These are phyloP conservation scores for Rhodotorula sphaerocarpa DNA, from an alignment of 768 basidiomycete species.

Conservation along the genomic window DNA sequence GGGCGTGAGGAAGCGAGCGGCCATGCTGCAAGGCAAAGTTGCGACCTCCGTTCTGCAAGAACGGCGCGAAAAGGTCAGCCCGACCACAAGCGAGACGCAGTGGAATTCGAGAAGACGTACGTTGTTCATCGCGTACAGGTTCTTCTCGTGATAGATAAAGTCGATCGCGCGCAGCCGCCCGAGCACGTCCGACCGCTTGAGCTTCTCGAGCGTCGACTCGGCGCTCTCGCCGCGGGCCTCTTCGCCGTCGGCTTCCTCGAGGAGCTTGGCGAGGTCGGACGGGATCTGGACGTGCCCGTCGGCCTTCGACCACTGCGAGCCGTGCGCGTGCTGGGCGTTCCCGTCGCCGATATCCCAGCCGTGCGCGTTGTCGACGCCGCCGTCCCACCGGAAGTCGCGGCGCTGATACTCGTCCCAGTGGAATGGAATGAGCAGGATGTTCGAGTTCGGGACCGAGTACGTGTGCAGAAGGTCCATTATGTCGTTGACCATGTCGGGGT, in stretches of 20 bases:
- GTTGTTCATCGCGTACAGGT: conserved; percentile 42
- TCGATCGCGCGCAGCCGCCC: conserved; percentile 38
- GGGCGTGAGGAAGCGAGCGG: conserved; percentile 34
- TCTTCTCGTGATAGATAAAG: conserved; percentile 40
- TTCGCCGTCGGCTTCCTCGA: conserved; percentile 33
- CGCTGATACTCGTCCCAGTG: conserved; percentile 38
- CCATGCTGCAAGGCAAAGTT: conserved; percentile 40
- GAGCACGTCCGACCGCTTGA: conserved; percentile 20
- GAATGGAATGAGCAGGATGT: conserved; percentile 39
- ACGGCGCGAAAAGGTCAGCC: too few relatives aligned
- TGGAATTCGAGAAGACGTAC: conserved; percentile 12
- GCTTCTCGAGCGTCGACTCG: neutral
- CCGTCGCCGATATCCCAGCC: conserved; percentile 36
- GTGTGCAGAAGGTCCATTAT: conserved; percentile 36
- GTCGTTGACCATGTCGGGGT: conserved; percentile 29
- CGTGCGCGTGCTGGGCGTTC: neutral
- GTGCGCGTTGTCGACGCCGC: conserved; percentile 30
- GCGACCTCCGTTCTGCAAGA: conserved; percentile 39
- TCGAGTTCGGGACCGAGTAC: conserved; percentile 33
- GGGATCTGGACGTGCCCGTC: neutral
- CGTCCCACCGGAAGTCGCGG: conserved; percentile 38
- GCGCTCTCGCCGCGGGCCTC: conserved; percentile 2
- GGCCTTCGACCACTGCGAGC: conserved; percentile 1
- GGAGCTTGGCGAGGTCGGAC: conserved; percentile 12
- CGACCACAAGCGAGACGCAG: too few relatives aligned